Base-by-base conservation (phyloP, 306 rosid species). In the Chamaecrista fasciculata region DNA sequence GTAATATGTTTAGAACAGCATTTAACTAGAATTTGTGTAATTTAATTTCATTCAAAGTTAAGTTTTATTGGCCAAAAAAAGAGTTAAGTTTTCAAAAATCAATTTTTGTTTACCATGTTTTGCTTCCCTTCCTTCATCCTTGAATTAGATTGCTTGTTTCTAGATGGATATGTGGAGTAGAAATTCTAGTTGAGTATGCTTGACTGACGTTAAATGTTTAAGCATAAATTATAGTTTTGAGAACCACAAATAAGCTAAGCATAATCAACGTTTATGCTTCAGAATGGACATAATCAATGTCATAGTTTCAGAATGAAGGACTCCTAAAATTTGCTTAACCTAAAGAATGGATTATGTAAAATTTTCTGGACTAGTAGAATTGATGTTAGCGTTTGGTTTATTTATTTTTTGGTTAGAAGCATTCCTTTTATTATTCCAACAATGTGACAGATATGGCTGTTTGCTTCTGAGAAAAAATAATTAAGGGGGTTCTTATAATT, bases 241-340 rank as follows among this genome's bases (percentile, higher is more conserved):
- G 37, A 43, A 57, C 8, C 2, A 28, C 66, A 70, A 28, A 19
- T 29, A 57, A 57, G 62, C 51, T 58, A 36, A 25, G 16, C 42
- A 15, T 57, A 31, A 16, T 53, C 37, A 26, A 23, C 24, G 65
- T 61, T 40, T 11, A 56, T 46, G 46, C 43, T 65, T 44, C 43
- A n/a, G n/a, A n/a, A n/a, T n/a, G n/a, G n/a, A n/a, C n/a, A n/a
- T n/a, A n/a, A n/a, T n/a, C n/a, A n/a, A n/a, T n/a, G n/a, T n/a
- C n/a, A n/a, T n/a, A n/a, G n/a, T n/a, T n/a, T n/a, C 62, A 31
- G 62, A 75, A 25, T 57, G 44, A 59, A 25, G 73, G 63, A 36
- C 55, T 25, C 11, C 18, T 28, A 28, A 56, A 44, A 69, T 55
- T 25, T 50, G 55, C 56, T 50, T 23, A 62, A 40, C 20, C 31